Evolutionary conservation across 2,329 filamentous ascomycete genomes (phyloP), one percentile per base, ranked within the genome.

Genomic region (Kalaharituber pfeilii): DNA sequence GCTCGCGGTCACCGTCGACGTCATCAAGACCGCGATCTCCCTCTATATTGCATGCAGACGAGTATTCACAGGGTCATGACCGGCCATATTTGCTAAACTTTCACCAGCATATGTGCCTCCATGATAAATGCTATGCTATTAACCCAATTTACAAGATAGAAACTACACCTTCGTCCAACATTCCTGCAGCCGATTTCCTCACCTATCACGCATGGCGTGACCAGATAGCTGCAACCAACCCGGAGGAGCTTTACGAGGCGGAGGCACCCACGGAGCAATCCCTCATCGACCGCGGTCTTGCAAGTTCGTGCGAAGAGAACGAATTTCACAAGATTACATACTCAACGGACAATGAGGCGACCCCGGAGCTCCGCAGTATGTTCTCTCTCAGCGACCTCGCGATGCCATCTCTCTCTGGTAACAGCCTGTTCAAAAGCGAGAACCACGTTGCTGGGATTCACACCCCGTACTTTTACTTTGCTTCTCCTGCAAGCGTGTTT

Each of bases 401-500:
- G 18, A 50, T 61, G 4, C 51, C 49, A 3, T 26, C 36, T 6
- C 51, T 61, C 2, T 51, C 56, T 15, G 59, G 58, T 1, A 61
- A 61, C 42, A 42, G 50, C 11, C 55, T 61, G 36, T 54, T 54
- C 25, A 54, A 56, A 29, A 54, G 50, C 2, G 56, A 42, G n/a
- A 42, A 49, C n/a, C 53, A 50, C 15, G 55, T 61, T 15, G 45
- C 49, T n/a, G 59, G 59, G 6, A 61, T 61, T 20, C 59, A 61
- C 30, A 59, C 59, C 11, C 58, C 59, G 1, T 61, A 60, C 45
- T 54, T 61, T 28, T 61, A 61, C 30, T 56, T 61, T 33, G 59
- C 58, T 18, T 51, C 50, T 11, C 44, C 58, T 11, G 57, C 56
- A 29, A 61, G 58, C 13, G 29, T 59, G 25, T 61, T 61, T 29